Percentiles rank a stretch among this genome's conserved stretches.
Evolutionary conservation across 129 eudicot genomes (phyloP).

Genomic region (Scalesia atractyloides): DNA sequence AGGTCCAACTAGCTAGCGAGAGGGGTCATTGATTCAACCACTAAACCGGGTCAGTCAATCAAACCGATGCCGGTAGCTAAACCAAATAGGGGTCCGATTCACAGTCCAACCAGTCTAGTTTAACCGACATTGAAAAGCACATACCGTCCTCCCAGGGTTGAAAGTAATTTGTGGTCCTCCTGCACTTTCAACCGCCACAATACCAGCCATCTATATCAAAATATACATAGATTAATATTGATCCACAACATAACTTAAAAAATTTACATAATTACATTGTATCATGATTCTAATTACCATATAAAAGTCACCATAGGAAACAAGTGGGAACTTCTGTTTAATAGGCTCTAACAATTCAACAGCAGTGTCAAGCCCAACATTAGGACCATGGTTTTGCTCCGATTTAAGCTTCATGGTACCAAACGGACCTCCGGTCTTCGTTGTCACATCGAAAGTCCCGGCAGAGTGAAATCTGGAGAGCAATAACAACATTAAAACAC

Average conservation of each 20-base stretch:
- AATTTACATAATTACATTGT: background rate
- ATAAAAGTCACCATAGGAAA: constrained; percentile 75
- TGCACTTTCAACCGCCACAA: constrained; percentile 80
- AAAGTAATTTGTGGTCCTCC: constrained; percentile 95
- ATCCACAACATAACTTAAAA: background rate
- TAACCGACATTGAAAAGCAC: background rate
- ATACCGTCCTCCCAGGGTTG: constrained; percentile 85
- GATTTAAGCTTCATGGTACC: constrained; percentile 85
- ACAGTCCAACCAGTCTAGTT: background rate
- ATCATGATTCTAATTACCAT: constrained; percentile 41
- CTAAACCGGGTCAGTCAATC: background rate
- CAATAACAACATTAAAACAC: background rate
- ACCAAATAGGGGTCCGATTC: background rate
- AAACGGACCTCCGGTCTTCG: constrained; percentile 93
- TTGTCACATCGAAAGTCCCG: constrained; percentile 64
- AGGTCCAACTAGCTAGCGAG: too few species aligned
- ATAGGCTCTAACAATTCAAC: constrained; percentile 79
- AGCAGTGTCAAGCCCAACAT: constrained; percentile 73
- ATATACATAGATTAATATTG: background rate
- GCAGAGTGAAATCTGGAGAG: constrained; percentile 85
- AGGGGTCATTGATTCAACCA: too few species aligned
- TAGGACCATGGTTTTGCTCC: constrained; percentile 74
- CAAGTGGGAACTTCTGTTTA: constrained; percentile 67
- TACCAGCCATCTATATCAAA: constrained; percentile 75
- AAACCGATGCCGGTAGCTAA: background rate